Evolutionary conservation across 2,329 filamentous ascomycete species (phyloP), one percentile per base, ranked within the genome.

Genomic region (Cladosporium cucumerinum): DNA sequence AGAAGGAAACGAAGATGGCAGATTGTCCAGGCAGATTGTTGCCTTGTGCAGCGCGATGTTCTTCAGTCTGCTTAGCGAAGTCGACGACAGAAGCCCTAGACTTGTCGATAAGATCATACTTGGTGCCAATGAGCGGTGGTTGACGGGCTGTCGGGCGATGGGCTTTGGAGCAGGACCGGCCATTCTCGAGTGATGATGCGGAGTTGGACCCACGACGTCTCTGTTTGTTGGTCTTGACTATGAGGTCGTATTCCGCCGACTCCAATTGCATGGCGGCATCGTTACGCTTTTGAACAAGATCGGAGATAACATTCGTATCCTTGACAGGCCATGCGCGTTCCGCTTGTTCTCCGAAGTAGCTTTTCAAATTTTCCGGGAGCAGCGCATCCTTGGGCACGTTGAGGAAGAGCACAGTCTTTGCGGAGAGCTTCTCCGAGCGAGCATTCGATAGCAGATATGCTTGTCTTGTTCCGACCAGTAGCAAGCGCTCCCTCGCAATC

Each of bases 51-150:
- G 84, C 82, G 63, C 85, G 86, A 74, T 92, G 90, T 63, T 84
- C 82, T 61, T 82, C 83, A 49, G 92, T 88, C 68, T 89, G 85
- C 4, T 91, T 89, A 52, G 89, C 87, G 46, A 96, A 82, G 55
- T 89, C 87, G 58, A 88, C 85, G 57, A 97, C 85, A 73, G 92
- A 88, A 1, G 84, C 82, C 48, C 94, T 89, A 66, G 89, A 89
- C 86, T 91, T 96, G 67, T 94, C 87, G 75, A 99, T 96, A 0
- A 92, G 93, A 78, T 98, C 93, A n/a, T 95, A 90, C 76, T 95
- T 94, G 70, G 90, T 86, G 67, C 92, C 89, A 68, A 93, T 82
- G 34, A 96, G 77, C 6, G 84, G 82, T 71, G 89, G 90, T 60
- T 87, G 80, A 36, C 87, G 86, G 72, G 95, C 90, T 3, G 88